phyloP scores from a whole-genome alignment of 176 grass and related monocot genomes.

The Saccharum spontaneum region DNA sequence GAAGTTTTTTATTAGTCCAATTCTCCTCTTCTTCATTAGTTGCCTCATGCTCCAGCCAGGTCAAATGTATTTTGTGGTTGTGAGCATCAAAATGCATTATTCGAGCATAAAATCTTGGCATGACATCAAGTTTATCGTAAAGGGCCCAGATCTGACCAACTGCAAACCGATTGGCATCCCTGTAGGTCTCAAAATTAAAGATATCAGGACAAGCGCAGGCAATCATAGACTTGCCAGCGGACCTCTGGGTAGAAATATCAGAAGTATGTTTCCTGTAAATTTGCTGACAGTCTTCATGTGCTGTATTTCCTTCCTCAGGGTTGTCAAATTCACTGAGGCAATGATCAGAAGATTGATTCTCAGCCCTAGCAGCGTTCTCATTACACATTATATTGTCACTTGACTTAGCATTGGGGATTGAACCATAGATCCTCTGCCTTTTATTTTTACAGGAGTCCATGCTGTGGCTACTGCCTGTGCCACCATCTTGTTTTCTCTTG shows the following conservation, averaged over 20 bases:
- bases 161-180: conserved; percentile 51
- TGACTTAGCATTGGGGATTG: background rate
- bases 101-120: conserved; percentile 84
- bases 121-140: conserved; percentile 78
- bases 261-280: background rate
- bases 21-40: conserved; percentile 42
- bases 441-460: background rate
- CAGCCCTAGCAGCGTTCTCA: background rate
- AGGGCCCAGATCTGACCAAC: conserved; percentile 84
- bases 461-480: background rate
- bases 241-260: background rate
- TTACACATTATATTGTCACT: background rate
- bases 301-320: background rate
- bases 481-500: conserved; percentile 11
- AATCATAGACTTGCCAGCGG: background rate
- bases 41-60: conserved; percentile 65
- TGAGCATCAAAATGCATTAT: conserved; percentile 49
- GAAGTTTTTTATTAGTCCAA: conserved; percentile 66
- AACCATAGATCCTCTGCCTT: background rate
- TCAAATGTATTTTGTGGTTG: conserved; percentile 59
- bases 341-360: background rate
- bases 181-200: conserved; percentile 77
- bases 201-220: conserved; percentile 43
- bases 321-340: background rate
- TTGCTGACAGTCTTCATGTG: background rate